A percentile compares a stretch with the other conserved stretches of the same genome.
Evolutionary conservation across 2,329 filamentous ascomycete genomes (phyloP).

Genomic region (Cordyceps javanica): DNA sequence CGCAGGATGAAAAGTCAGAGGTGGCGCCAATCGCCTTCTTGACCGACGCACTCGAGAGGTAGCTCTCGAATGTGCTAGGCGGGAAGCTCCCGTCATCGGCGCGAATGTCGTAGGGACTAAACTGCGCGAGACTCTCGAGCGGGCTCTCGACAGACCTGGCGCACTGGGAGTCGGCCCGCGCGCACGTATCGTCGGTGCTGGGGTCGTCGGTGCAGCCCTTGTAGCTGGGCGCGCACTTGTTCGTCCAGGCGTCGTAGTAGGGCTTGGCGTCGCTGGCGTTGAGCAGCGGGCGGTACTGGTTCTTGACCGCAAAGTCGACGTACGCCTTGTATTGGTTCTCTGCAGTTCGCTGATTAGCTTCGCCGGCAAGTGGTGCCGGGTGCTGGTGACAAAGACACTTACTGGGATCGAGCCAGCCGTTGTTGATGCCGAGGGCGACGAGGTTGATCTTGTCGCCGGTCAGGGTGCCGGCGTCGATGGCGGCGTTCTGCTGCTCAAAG

Average conservation of each 20-base stretch:
- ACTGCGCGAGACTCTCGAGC: constrained; percentile 20
- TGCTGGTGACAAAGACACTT: not conserved
- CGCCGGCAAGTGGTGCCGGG: constrained; percentile 15
- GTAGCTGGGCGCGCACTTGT: constrained; percentile 19
- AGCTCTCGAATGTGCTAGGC: constrained; percentile 34
- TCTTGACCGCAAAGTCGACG: constrained; percentile 39
- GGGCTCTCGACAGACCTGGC: constrained; percentile 20
- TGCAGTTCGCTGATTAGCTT: constrained; percentile 7
- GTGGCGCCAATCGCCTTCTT: constrained; percentile 38
- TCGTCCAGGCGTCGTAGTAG: constrained; percentile 16
- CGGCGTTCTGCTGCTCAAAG: constrained; percentile 50
- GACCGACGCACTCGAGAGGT: constrained; percentile 31
- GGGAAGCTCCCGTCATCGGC: constrained; percentile 30
- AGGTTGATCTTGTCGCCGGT: constrained; percentile 40
- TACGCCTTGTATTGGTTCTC: constrained; percentile 30
- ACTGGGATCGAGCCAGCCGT: constrained; percentile 45
- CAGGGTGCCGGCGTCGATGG: constrained; percentile 37
- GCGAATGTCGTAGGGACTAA: constrained; percentile 43
- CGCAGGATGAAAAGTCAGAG: not conserved
- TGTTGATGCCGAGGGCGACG: constrained; percentile 50
- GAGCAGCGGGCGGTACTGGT: constrained; percentile 28
- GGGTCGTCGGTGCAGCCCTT: constrained; percentile 22
- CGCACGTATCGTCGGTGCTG: constrained; percentile 20
- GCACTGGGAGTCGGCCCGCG: constrained; percentile 21
- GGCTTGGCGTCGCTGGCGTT: constrained; percentile 13